Evolutionary conservation across 768 basidiomycete species (phyloP).

Genomic region (Kwoniella botswanensis): DNA sequence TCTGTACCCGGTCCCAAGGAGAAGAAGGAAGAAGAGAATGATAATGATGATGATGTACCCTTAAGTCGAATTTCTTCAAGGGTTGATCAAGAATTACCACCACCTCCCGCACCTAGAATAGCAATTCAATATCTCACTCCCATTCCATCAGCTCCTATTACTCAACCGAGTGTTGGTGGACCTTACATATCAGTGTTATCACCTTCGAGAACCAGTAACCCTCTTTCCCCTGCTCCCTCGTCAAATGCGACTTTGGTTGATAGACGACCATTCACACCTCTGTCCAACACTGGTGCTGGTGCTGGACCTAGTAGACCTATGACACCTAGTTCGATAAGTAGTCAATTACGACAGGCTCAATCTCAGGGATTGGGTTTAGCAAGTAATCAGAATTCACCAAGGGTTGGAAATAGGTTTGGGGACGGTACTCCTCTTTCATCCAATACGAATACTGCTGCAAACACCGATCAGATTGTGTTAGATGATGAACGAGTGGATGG

Average conservation of each 20-base stretch:
- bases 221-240: constrained; percentile 19
- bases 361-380: background rate
- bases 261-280: constrained; percentile 9
- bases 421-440: background rate
- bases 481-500: background rate
- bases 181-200: constrained; percentile 5
- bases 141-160: background rate
- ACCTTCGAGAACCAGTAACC: constrained; percentile 21
- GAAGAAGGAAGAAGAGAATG: background rate
- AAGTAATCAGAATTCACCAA: background rate
- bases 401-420: background rate
- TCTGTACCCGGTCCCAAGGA: background rate
- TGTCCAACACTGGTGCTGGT: background rate
- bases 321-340: constrained; percentile 36
- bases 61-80: constrained; percentile 15
- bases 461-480: background rate
- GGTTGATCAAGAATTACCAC: background rate
- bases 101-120: constrained; percentile 26
- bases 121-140: constrained; percentile 39
- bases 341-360: constrained; percentile 41
- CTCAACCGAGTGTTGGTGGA: background rate
- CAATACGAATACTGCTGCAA: too few relatives aligned
- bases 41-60: constrained; percentile 12
- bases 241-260: too few relatives aligned
- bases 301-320: constrained; percentile 33